Evolutionary conservation across 768 basidiomycete species (phyloP), one percentile per base, ranked within the genome.

Genomic region (Tylopilus rubrobrunneus): DNA sequence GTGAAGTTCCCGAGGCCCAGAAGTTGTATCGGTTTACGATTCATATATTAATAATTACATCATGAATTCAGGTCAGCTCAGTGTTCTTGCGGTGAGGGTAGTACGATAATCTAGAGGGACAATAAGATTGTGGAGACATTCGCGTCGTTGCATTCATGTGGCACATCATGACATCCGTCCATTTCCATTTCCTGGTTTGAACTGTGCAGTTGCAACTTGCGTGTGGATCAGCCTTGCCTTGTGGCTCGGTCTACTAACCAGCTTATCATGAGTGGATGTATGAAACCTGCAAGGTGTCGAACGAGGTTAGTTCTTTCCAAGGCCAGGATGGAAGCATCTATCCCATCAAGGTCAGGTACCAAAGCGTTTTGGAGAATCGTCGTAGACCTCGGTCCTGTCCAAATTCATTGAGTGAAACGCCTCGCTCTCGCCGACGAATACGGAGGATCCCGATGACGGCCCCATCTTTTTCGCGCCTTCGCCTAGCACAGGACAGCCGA

Each of bases 381-480:
- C 36, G 14, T 14, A 34, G 34, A 34, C 36, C n/a, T 37, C 36
- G 36, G 36, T 10, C 10, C n/a, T 28, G 17, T 36, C 36, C 36
- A 37, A 34, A 37, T 5, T 17, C 17, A 15, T 14, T 47, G n/a
- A 12, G 29, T 7, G 29, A 25, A 39, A 19, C 39, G 31, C 42
- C 11, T 9, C 50, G 31, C 40, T 33, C 19, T n/a, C 25, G 19
- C 43, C 50, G 50, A 39, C 19, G 36, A 45, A 8, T 19, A 15
- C 51, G 51, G 51, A n/a, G n/a, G 27, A 51, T 28, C 25, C 31
- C 40, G 49, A 42, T 37, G 49, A 33, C 12, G 36, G 29, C 49
- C 51, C 19, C 44, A 36, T 45, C 27, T 28, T 44, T 29, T 44
- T 44, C 43, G 43, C 43, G 11, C 21, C 41, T 33, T 51, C 49